These are phyloP conservation scores for Talaromyces verruculosus DNA, from an alignment of 2,329 filamentous ascomycete species.

Conservation along the genomic window DNA sequence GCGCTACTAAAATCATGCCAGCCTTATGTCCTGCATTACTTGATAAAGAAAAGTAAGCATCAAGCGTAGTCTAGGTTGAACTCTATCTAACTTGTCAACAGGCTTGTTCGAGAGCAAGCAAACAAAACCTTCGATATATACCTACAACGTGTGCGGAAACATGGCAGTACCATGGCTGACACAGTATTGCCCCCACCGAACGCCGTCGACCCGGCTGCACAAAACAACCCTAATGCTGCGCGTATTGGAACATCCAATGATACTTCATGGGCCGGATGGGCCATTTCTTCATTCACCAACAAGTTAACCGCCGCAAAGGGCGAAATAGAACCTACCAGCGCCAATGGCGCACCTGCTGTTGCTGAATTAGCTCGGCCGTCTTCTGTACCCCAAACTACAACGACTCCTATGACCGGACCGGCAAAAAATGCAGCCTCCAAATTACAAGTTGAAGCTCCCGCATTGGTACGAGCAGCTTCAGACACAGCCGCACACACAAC, in stretches of 20 bases:
- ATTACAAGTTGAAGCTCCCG: constrained; percentile 30
- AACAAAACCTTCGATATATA: constrained; percentile 87
- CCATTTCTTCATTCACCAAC: constrained; percentile 97
- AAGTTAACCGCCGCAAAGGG: constrained; percentile 81
- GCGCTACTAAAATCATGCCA: constrained; percentile 78
- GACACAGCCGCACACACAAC: constrained; percentile 48
- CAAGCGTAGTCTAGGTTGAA: background rate
- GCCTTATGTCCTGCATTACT: constrained; percentile 79
- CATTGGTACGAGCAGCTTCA: constrained; percentile 43
- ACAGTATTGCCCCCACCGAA: constrained; percentile 68
- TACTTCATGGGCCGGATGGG: constrained; percentile 88
- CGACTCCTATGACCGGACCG: constrained; percentile 32
- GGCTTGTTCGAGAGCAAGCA: constrained; percentile 82
- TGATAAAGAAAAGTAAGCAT: constrained; percentile 78
- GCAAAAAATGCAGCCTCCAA: constrained; percentile 27
- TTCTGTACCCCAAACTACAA: constrained; percentile 49
- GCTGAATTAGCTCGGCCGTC: constrained; percentile 47
- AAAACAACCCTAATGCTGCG: constrained; percentile 51
- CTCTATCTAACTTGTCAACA: constrained; percentile 27
- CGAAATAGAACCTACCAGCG: constrained; percentile 69
- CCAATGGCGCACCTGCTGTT: constrained; percentile 47
- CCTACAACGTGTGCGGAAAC: constrained; percentile 77
- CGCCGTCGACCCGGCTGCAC: constrained; percentile 43
- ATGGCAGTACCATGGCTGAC: constrained; percentile 74
- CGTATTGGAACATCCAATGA: constrained; percentile 77